Conservation (phyloP, 208 protist species). For the Crithidia sp. region DNA sequence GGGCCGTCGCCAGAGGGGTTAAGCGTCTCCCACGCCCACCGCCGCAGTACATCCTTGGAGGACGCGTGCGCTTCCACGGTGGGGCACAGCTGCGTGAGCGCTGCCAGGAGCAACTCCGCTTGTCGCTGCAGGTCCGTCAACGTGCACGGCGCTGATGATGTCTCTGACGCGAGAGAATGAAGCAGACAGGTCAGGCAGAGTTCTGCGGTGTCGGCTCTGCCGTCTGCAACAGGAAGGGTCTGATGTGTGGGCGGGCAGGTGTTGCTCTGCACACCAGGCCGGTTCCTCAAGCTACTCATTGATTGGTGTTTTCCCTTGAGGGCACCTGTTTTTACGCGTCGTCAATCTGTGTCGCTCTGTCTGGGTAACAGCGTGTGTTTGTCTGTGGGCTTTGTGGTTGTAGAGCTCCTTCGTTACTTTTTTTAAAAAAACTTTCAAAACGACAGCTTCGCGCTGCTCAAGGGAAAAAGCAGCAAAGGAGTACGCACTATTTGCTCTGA, state of each 20-base stretch:
- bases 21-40: conserved; percentile 3
- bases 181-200: no score
- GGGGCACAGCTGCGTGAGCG: conserved; percentile 8
- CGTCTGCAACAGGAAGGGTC: background rate
- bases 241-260: conserved; percentile 2
- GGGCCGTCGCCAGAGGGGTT: background rate
- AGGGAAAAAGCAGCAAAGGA: no score
- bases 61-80: background rate
- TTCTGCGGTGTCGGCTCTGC: no score
- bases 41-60: background rate
- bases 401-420: background rate
- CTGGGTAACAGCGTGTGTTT: background rate
- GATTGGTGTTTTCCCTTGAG: no score
- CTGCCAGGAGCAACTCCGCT: background rate
- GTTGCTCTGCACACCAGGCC: background rate
- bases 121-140: background rate
- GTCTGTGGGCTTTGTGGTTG: background rate
- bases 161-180: no score
- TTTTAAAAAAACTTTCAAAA: no score
- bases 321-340: no score
- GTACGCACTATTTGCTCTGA: no score
- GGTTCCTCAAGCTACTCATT: no score
- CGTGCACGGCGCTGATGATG: background rate
- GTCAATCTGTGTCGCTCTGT: background rate
- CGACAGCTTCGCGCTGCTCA: no score